Conservation (phyloP, 225 moss, liverwort and hornwort species). For the Physcomitrium patens region DNA sequence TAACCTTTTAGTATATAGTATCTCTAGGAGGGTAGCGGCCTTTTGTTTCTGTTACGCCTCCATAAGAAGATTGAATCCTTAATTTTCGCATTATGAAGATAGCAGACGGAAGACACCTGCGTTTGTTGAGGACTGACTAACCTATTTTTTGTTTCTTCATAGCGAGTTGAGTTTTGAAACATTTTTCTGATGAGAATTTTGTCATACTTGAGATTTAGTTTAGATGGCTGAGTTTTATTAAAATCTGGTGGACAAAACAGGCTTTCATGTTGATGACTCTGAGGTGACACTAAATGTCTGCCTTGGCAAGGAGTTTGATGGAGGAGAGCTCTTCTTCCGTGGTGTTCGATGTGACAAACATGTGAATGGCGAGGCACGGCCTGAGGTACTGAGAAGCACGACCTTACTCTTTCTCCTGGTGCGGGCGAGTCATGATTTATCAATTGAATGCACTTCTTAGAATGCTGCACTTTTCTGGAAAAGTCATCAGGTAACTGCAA, state of each 20-base stretch:
- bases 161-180: too few relatives aligned
- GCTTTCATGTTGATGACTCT: slow-evolving; percentile 80
- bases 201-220: background rate
- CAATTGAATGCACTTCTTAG: background rate
- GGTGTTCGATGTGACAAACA: slow-evolving; percentile 81
- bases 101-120: background rate
- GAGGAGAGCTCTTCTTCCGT: slow-evolving; percentile 72
- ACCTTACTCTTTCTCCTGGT: background rate
- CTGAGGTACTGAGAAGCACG: slow-evolving; percentile 42
- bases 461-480: background rate
- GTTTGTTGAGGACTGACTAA: too few relatives aligned
- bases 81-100: background rate
- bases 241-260: slow-evolving; percentile 63
- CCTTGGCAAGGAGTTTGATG: slow-evolving; percentile 79
- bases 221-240: background rate
- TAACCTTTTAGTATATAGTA: background rate
- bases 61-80: too few relatives aligned
- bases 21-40: background rate
- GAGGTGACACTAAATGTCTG: slow-evolving; percentile 82
- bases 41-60: too few relatives aligned
- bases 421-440: background rate
- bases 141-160: too few relatives aligned
- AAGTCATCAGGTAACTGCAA: background rate
- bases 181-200: background rate
- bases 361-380: slow-evolving; percentile 77